Base-by-base conservation (phyloP, 768 basidiomycete species). In the Termitomyces titanicus region DNA sequence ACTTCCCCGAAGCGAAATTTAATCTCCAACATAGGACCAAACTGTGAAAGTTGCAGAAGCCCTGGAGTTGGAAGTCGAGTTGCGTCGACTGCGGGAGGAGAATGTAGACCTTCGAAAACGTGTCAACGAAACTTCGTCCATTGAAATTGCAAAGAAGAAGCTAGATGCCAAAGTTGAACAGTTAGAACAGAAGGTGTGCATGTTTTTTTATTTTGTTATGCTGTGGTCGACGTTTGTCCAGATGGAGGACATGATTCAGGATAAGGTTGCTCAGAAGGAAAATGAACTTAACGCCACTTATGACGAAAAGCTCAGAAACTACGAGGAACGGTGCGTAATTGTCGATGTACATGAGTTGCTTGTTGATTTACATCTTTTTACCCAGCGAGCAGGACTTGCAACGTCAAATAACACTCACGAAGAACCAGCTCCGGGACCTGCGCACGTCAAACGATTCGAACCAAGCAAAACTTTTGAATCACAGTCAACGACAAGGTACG, bases 241-340 rank as follows among this genome's bases (percentile, higher is more conserved):
- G 94, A 98, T 98, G 97, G 95, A 98, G 22, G 87, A 88, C 43
- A 76, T 94, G 74, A 92, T 98, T 54, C 80, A 84, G 57, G 96
- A 98, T 61, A 88, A 88, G 65, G 89, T 98, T 33, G 74, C 77
- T 3, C 89, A 92, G 69, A 98, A 98, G 72, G 93, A 98, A 74
- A 96, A 95, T 54, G 97, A 98, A 72, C 77, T 98, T 18, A 92
- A 96, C 61, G 97, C 96, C 15, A 94, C 92, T 5, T 98, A 97
- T 61, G 97, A 99, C 64, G 97, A 99, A 73, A 88, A 88, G 61
- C 79, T 99, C 67, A 79, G 92, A 48, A 99, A 98, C 70, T 98
- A 96, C 63, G 94, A 95, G 69, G 96, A 96, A 65, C 82, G 96
- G 94, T 94, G 61, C 27, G 84, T 69, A 38, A 24, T 5, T 31